phyloP scores from a whole-genome alignment of 139 green algal species.

The Nannochloris sp. region DNA sequence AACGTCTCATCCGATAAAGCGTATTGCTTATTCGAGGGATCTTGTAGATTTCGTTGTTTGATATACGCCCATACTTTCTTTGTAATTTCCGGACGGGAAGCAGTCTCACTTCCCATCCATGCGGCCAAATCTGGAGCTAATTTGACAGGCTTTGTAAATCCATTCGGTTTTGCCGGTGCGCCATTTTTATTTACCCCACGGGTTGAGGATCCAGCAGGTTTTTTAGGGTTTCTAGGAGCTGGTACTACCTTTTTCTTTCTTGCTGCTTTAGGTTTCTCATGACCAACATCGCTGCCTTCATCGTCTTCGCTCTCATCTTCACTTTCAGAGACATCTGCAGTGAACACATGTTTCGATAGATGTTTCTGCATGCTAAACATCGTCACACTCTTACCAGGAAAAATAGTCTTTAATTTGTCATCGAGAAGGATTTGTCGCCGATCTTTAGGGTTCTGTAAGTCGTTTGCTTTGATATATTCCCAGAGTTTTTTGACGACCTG shows the following conservation, averaged over 20 bases:
- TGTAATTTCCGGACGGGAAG: constrained; percentile 37
- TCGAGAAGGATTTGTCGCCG: constrained; percentile 41
- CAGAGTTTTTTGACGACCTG: constrained; percentile 75
- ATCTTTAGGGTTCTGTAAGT: constrained; percentile 71
- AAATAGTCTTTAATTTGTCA: constrained; percentile 52
- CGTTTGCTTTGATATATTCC: constrained; percentile 73
- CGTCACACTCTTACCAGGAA: constrained; percentile 38
- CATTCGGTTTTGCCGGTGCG: constrained; percentile 7
- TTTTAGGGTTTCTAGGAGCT: neutral
- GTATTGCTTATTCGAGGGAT: constrained; percentile 22
- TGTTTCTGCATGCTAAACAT: constrained; percentile 84
- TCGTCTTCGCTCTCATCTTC: constrained; percentile 13
- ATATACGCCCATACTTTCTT: constrained; percentile 50
- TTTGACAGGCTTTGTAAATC: constrained; percentile 41
- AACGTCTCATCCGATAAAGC: constrained; percentile 29
- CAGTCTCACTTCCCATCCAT: constrained; percentile 27
- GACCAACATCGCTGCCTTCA: constrained; percentile 2
- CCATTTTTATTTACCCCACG: neutral
- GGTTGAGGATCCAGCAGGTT: neutral
- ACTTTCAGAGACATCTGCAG: neutral
- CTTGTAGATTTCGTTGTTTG: constrained; percentile 32
- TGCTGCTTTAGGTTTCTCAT: neutral
- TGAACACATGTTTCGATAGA: constrained; percentile 50
- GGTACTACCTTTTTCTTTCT: constrained; percentile 10
- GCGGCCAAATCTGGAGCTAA: constrained; percentile 36